Percentiles rank a stretch among this genome's conserved stretches.
phyloP scores from a whole-genome alignment of 164 flowering plant genomes.

The Stephania japonica region DNA sequence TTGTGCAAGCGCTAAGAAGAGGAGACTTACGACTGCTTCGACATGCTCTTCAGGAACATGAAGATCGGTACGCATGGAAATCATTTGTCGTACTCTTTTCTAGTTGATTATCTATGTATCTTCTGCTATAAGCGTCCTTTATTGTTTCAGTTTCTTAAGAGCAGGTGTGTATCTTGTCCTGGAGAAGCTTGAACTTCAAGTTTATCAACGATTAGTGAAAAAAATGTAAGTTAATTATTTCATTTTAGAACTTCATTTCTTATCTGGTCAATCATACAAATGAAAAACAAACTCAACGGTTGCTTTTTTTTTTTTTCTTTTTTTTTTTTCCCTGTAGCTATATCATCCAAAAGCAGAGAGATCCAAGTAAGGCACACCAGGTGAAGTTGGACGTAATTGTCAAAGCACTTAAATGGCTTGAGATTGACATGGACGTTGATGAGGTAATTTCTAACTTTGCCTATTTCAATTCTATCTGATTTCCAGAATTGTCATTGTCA shows the following conservation, averaged over 20 bases:
- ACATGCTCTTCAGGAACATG: slow-evolving; percentile 79
- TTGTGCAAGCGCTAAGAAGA: slow-evolving; percentile 70
- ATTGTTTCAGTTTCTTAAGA: slow-evolving; percentile 64
- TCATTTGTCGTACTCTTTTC: neutral
- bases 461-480: no score
- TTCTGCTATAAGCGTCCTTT: neutral
- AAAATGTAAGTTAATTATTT: slow-evolving; percentile 58
- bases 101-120: neutral
- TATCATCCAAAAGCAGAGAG: slow-evolving; percentile 82
- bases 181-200: slow-evolving; percentile 97
- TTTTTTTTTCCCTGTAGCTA: slow-evolving; percentile 40
- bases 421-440: slow-evolving; percentile 89
- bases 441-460: slow-evolving; percentile 47
- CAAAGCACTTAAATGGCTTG: slow-evolving; percentile 90
- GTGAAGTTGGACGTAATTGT: slow-evolving; percentile 84
- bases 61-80: slow-evolving; percentile 50
- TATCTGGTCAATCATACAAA: neutral
- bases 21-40: slow-evolving; percentile 95
- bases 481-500: neutral
- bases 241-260: neutral
- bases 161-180: slow-evolving; percentile 96
- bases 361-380: slow-evolving; percentile 91
- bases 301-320: neutral
- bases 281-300: neutral
- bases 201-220: slow-evolving; percentile 87